A percentile compares a stretch with the other conserved stretches of the same genome.
Evolutionary conservation across 2,329 filamentous ascomycete species (phyloP).

Genomic region (Fusarium burgessii): DNA sequence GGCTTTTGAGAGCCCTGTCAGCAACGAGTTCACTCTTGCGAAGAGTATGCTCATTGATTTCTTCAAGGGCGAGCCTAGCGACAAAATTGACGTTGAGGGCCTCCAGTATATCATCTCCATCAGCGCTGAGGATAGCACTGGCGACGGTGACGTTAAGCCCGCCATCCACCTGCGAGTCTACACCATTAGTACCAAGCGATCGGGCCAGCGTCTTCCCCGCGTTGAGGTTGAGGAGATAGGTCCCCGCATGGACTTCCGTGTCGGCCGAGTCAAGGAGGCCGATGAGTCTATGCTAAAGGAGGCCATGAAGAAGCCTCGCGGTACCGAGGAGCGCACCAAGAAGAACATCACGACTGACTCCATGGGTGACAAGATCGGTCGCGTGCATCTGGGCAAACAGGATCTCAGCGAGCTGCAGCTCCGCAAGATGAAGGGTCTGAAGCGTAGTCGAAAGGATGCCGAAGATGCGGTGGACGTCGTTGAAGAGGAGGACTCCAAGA

Average conservation of each 20-base stretch:
- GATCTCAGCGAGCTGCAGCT: conserved; percentile 90
- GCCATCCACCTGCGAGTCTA: conserved; percentile 81
- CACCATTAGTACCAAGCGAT: conserved; percentile 85
- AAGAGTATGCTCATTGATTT: conserved; percentile 92
- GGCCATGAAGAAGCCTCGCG: conserved; percentile 87
- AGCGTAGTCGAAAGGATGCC: conserved; percentile 77
- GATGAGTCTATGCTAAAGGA: conserved; percentile 87
- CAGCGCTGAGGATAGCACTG: conserved; percentile 74
- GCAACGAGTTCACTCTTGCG: conserved; percentile 83
- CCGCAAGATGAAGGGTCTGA: conserved; percentile 99
- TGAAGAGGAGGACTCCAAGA: conserved; percentile 54
- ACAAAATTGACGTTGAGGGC: conserved; percentile 93
- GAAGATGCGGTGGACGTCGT: conserved; percentile 61
- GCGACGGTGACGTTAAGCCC: conserved; percentile 62
- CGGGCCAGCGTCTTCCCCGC: conserved; percentile 86
- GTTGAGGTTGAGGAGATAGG: conserved; percentile 97
- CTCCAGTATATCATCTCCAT: conserved; percentile 91
- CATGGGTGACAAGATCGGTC: conserved; percentile 96
- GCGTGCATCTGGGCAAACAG: conserved; percentile 91
- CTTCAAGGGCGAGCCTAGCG: conserved; percentile 81
- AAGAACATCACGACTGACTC: conserved; percentile 95
- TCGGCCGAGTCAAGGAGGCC: conserved; percentile 83
- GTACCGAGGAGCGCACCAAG: conserved; percentile 81
- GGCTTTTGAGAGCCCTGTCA: conserved; percentile 84
- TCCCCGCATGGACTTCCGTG: conserved; percentile 89